Conservation (phyloP, 345 rosid genomes). For the Hypericum perforatum region DNA sequence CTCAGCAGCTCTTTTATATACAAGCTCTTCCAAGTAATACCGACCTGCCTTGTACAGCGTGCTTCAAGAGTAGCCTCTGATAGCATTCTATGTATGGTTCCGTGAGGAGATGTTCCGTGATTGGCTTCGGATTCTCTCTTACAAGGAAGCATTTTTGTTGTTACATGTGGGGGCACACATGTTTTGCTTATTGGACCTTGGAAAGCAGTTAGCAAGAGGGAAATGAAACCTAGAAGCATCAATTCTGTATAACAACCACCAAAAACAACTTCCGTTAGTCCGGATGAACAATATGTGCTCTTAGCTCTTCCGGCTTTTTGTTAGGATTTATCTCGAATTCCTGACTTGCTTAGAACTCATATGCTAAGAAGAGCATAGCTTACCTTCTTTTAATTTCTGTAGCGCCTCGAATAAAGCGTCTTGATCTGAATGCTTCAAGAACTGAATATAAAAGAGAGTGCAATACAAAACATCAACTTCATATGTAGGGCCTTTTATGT, state of each 20-base stretch:
- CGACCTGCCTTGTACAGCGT: too few species aligned
- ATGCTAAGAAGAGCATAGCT: neutral
- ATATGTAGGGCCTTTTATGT: too few species aligned
- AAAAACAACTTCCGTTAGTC: constrained; percentile 15
- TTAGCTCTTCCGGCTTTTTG: too few species aligned
- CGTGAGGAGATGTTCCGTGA: constrained; percentile 18
- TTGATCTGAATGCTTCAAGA: constrained; percentile 36
- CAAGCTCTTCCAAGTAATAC: too few species aligned
- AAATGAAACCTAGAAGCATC: constrained; percentile 92
- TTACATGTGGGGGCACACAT: constrained; percentile 49
- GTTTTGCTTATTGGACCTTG: constrained; percentile 43
- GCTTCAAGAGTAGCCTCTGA: too few species aligned
- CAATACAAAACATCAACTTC: neutral
- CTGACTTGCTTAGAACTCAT: neutral
- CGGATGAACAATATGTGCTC: neutral
- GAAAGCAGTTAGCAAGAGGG: constrained; percentile 60
- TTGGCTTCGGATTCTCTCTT: constrained; percentile 21
- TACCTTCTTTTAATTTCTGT: constrained; percentile 82
- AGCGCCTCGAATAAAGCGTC: constrained; percentile 59
- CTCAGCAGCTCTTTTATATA: too few species aligned
- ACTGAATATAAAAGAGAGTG: constrained; percentile 29
- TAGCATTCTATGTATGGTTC: neutral
- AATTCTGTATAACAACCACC: constrained; percentile 43
- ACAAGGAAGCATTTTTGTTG: constrained; percentile 66
- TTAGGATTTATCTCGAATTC: neutral